These are phyloP conservation scores for Athelia sp. DNA, from an alignment of 1,284 basidiomycete species.

Conservation along the genomic window DNA sequence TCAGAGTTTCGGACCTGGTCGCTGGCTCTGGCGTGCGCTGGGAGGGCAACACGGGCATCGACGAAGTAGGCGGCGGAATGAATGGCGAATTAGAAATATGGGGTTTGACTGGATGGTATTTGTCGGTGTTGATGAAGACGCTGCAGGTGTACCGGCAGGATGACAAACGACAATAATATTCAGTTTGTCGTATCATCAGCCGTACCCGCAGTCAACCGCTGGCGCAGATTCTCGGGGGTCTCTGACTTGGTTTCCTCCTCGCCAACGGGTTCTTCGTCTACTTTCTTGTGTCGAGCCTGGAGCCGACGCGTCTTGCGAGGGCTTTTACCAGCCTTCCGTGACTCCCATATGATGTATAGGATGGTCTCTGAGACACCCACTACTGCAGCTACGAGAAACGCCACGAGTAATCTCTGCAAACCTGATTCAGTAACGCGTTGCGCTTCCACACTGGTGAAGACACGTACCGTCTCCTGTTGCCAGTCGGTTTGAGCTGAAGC, in stretches of 20 bases:
- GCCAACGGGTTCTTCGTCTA: not conserved
- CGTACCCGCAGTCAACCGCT: not conserved
- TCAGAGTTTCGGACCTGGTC: conserved; percentile 65
- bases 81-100: conserved; percentile 60
- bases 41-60: conserved; percentile 18
- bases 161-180: not conserved
- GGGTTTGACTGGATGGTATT: conserved; percentile 81
- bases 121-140: conserved; percentile 52
- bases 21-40: conserved; percentile 11
- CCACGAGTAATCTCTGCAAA: conserved; percentile 54
- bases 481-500: conserved; percentile 58
- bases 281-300: conserved; percentile 25
- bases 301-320: conserved; percentile 13
- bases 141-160: conserved; percentile 36
- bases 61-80: conserved; percentile 38
- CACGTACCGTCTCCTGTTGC: conserved; percentile 68
- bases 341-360: conserved; percentile 70
- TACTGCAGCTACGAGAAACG: conserved; percentile 51
- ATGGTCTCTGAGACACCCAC: conserved; percentile 64
- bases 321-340: conserved; percentile 29
- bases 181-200: not conserved
- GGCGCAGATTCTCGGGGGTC: not conserved
- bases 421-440: not conserved
- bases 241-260: too few species aligned
- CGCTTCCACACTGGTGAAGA: not conserved